A percentile compares a stretch with the other conserved stretches of the same genome.
Evolutionary conservation across 1,284 basidiomycete genomes (phyloP).

Genomic region (Malassezia slooffiae): DNA sequence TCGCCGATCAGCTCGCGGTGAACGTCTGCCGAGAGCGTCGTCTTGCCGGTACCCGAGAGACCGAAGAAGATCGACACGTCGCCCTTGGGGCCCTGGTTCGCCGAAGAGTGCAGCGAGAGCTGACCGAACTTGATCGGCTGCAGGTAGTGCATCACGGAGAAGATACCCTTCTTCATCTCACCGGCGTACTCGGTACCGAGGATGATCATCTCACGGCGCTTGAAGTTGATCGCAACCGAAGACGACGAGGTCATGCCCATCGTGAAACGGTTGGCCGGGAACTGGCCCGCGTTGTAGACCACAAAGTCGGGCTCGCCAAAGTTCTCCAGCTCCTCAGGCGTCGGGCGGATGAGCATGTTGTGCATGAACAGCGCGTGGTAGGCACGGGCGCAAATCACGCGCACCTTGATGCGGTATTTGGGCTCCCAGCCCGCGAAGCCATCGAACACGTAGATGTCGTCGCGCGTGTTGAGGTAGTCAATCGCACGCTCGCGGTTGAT

Average conservation of each 20-base stretch:
- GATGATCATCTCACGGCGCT: constrained; percentile 99
- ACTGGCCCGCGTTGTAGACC: constrained; percentile 99
- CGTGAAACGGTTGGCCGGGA: constrained; percentile 99
- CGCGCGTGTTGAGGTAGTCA: constrained; percentile 91
- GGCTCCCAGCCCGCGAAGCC: constrained; percentile 97
- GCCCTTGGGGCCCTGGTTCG: constrained; percentile 81
- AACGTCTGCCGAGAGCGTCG: constrained; percentile 44
- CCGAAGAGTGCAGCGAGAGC: constrained; percentile 96
- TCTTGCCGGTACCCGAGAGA: constrained; percentile 96
- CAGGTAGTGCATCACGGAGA: constrained; percentile 99
- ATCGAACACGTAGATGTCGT: constrained; percentile 98
- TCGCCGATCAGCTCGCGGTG: constrained; percentile 41
- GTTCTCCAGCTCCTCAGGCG: constrained; percentile 79
- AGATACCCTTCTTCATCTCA: constrained; percentile 99
- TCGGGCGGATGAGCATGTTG: constrained; percentile 93
- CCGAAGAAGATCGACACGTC: constrained; percentile 99
- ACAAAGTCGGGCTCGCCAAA: constrained; percentile 99
- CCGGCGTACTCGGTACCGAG: constrained; percentile 98
- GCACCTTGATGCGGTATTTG: constrained; percentile 98
- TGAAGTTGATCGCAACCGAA: constrained; percentile 99
- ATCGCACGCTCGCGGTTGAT: constrained; percentile 99
- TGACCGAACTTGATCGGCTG: constrained; percentile 98
- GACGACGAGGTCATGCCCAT: constrained; percentile 99
- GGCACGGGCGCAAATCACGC: constrained; percentile 92
- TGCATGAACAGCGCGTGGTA: constrained; percentile 99